phyloP scores from a whole-genome alignment of 441 rosid species.

The Adansonia rubrostipa region DNA sequence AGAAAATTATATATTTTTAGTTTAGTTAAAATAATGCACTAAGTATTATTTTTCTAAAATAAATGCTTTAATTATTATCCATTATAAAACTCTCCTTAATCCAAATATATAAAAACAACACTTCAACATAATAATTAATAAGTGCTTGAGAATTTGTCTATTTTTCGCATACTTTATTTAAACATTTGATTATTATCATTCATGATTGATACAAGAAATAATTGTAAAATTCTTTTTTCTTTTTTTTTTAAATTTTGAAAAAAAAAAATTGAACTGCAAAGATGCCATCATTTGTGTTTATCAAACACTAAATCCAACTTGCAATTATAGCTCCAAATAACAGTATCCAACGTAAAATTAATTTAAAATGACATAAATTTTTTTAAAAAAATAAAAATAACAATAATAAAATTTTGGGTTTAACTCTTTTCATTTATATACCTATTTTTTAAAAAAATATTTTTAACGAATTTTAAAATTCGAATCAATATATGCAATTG shows the following conservation, averaged over 20 bases:
- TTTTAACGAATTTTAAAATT: background rate
- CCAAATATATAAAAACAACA: background rate
- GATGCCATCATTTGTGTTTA: conserved; percentile 5
- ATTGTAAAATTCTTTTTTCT: background rate
- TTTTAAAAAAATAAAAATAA: background rate
- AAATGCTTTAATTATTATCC: background rate
- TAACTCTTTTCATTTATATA: background rate
- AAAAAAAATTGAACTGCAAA: background rate
- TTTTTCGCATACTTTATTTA: background rate
- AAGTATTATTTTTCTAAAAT: too few species aligned
- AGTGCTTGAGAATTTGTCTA: background rate
- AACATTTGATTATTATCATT: background rate
- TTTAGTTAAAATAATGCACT: background rate
- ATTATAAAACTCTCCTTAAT: background rate
- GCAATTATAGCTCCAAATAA: background rate
- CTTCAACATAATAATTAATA: background rate
- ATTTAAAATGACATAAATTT: background rate
- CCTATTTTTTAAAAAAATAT: background rate
- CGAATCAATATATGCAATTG: too few species aligned
- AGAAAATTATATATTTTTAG: background rate
- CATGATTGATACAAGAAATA: background rate
- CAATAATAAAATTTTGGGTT: background rate
- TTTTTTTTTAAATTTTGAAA: background rate
- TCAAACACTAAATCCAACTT: background rate
- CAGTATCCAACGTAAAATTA: background rate